phyloP scores from a whole-genome alignment of 164 flowering plant species.

The Protea cynaroides region DNA sequence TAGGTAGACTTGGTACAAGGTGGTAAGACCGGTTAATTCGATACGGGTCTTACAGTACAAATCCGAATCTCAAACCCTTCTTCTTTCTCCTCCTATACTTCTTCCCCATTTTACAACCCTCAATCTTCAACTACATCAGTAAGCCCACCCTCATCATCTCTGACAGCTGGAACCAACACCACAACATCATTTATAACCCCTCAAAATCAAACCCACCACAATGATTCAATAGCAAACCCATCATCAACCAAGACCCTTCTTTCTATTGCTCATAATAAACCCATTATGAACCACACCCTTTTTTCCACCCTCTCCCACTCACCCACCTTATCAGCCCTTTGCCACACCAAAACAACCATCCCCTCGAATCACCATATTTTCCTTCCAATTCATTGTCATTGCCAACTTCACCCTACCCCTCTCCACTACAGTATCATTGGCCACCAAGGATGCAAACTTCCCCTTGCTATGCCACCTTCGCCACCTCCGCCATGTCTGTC shows the following conservation, averaged over 20 bases:
- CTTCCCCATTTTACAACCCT: background rate
- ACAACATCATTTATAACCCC: constrained; percentile 1
- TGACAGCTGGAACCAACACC: background rate
- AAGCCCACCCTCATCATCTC: background rate
- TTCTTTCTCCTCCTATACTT: constrained; percentile 1
- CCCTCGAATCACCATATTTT: constrained; percentile 1
- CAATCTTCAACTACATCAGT: constrained; percentile 11
- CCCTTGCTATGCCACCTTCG: constrained; percentile 19
- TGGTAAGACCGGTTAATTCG: no score
- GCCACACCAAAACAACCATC: constrained; percentile 6
- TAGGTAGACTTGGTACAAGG: no score
- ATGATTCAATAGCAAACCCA: constrained; percentile 12
- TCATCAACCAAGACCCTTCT: constrained; percentile 14
- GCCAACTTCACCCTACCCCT: constrained; percentile 6
- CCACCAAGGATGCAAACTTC: constrained; percentile 15
- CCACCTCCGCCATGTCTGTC: constrained; percentile 24
- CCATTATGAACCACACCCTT: constrained; percentile 35
- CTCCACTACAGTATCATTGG: constrained; percentile 10
- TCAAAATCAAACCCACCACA: constrained; percentile 8
- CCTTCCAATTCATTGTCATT: background rate
- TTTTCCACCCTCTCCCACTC: constrained; percentile 23
- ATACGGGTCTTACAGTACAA: no score
- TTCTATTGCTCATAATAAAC: constrained; percentile 45
- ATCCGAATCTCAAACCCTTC: background rate
- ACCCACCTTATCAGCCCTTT: constrained; percentile 27